Evolutionary conservation across 345 rosid species (phyloP).

Genomic region (Eucalyptus marginata): DNA sequence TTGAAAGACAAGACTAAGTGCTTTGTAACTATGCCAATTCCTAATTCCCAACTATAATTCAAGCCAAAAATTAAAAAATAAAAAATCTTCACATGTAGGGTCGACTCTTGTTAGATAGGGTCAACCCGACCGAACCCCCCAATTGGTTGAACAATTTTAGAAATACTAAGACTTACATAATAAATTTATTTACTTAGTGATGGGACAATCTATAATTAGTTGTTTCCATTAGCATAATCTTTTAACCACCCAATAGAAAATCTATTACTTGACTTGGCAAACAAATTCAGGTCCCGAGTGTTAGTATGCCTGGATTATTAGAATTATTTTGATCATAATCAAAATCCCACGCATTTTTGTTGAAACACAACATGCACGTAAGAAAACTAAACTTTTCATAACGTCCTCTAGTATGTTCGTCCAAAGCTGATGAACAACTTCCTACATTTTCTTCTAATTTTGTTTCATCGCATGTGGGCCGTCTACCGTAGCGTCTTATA

Average conservation of each 20-base stretch:
- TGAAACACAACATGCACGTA: background rate
- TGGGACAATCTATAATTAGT: no score
- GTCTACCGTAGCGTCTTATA: background rate
- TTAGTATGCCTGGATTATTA: no score
- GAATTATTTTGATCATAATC: background rate
- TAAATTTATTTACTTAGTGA: background rate
- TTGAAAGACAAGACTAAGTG: background rate
- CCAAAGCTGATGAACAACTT: background rate
- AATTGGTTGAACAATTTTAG: no score
- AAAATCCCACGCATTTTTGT: background rate
- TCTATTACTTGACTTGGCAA: no score
- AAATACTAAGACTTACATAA: background rate
- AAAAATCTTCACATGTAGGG: no score
- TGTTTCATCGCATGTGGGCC: background rate
- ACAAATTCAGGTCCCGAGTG: background rate
- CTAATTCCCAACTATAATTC: no score
- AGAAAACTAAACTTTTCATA: background rate
- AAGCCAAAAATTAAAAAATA: no score
- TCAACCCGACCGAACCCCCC: no score
- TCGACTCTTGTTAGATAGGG: no score
- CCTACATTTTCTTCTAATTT: background rate
- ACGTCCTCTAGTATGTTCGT: background rate
- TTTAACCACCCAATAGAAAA: background rate
- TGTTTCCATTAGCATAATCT: background rate
- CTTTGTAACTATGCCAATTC: no score